These are phyloP conservation scores for Termitomyces sp. DNA, from an alignment of 768 basidiomycete species.

Conservation along the genomic window DNA sequence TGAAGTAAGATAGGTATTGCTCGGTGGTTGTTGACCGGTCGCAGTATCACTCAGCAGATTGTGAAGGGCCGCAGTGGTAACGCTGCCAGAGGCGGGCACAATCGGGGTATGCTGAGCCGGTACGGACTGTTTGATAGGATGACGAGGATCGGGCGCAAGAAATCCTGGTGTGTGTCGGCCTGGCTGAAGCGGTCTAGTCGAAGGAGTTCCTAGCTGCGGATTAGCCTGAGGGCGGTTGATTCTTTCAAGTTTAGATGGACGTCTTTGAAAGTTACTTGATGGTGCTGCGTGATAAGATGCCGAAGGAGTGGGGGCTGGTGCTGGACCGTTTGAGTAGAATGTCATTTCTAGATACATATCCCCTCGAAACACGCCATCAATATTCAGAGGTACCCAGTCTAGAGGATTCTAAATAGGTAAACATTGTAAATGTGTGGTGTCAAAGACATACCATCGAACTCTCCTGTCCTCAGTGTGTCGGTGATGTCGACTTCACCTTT, in stretches of 20 bases:
- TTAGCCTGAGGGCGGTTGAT: slow-evolving; percentile 34
- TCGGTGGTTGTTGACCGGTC: neutral
- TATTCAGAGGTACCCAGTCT: slow-evolving; percentile 31
- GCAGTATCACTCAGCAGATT: slow-evolving; percentile 8
- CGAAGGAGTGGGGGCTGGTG: slow-evolving; percentile 29
- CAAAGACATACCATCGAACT: slow-evolving; percentile 76
- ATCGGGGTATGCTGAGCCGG: neutral
- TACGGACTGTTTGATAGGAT: neutral
- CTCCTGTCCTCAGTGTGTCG: slow-evolving; percentile 77
- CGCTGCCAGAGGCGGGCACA: neutral
- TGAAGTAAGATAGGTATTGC: slow-evolving; percentile 1
- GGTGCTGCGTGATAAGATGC: slow-evolving; percentile 13
- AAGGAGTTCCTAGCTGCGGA: neutral
- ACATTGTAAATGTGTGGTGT: neutral
- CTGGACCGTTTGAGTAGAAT: slow-evolving; percentile 70
- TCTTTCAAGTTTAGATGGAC: slow-evolving; percentile 52
- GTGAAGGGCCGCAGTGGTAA: slow-evolving; percentile 10
- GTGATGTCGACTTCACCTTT: slow-evolving; percentile 70
- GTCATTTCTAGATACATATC: slow-evolving; percentile 94
- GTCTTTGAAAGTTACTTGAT: slow-evolving; percentile 29
- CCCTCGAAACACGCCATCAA: slow-evolving; percentile 60
- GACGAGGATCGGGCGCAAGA: neutral
- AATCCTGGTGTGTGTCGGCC: neutral
- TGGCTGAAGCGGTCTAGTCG: neutral
- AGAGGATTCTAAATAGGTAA: neutral